These are phyloP conservation scores for Pulveroboletus sp. DNA, from an alignment of 768 basidiomycete genomes.

Conservation along the genomic window DNA sequence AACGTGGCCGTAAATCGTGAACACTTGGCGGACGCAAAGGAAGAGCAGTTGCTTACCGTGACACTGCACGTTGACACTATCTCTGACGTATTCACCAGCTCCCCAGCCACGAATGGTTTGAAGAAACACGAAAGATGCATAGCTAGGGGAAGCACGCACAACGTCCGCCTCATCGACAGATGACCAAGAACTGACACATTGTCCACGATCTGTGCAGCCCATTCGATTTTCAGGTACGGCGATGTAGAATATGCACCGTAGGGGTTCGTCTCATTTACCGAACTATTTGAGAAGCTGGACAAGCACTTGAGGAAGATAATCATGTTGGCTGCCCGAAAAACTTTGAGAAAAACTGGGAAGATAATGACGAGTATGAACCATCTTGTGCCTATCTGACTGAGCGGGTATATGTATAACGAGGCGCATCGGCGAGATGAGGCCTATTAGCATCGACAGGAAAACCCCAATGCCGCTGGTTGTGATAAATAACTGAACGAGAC, in stretches of 20 bases:
- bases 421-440: conserved; percentile 22
- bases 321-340: conserved; percentile 17
- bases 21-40: background rate
- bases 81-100: background rate
- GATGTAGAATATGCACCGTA: conserved; percentile 9
- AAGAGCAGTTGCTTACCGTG: background rate
- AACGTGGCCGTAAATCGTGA: conserved; percentile 8
- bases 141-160: conserved; percentile 11
- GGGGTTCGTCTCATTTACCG: background rate
- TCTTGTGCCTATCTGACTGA: conserved; percentile 2
- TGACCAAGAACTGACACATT: conserved; percentile 16
- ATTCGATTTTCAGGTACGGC: conserved; percentile 31
- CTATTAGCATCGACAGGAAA: conserved; percentile 21
- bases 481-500: background rate
- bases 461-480: background rate
- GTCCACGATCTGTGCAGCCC: conserved; percentile 26
- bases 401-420: conserved; percentile 20
- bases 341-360: conserved; percentile 21
- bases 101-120: background rate
- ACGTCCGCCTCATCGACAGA: background rate
- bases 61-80: background rate
- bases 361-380: conserved; percentile 13
- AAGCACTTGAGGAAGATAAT: conserved; percentile 18
- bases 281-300: conserved; percentile 5
- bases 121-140: conserved; percentile 24